These are phyloP conservation scores for Rhizomucor pusillus DNA, from an alignment of 371 early-diverging fungal species.

Conservation along the genomic window DNA sequence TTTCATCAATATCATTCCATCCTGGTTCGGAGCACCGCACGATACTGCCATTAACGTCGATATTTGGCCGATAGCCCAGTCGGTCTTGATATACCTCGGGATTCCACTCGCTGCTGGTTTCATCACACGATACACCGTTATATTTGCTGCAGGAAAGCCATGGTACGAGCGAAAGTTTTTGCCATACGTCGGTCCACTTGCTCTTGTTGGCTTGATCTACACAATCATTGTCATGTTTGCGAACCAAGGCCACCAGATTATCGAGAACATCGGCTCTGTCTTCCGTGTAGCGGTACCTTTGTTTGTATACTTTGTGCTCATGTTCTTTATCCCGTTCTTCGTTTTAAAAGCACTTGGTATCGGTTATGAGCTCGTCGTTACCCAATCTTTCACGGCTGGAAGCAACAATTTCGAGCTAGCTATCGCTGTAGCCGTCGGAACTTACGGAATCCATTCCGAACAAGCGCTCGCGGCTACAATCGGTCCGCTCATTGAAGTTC, in stretches of 20 bases:
- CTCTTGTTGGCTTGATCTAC: constrained; percentile 63
- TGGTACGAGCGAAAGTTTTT: constrained; percentile 64
- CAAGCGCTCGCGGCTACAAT: constrained; percentile 70
- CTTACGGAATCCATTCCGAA: constrained; percentile 63
- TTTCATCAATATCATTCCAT: constrained; percentile 52
- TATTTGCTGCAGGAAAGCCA: constrained; percentile 23
- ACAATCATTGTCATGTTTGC: constrained; percentile 79
- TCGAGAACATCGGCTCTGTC: constrained; percentile 61
- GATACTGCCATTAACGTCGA: constrained; percentile 39
- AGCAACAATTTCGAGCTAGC: constrained; percentile 80
- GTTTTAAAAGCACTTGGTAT: constrained; percentile 24
- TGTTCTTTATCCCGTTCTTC: constrained; percentile 55
- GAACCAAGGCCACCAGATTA: constrained; percentile 67
- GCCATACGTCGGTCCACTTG: constrained; percentile 50
- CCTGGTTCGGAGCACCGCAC: constrained; percentile 41
- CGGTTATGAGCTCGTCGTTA: constrained; percentile 51
- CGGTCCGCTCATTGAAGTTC: constrained; percentile 80
- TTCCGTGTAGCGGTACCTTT: constrained; percentile 70
- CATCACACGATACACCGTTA: constrained; percentile 51
- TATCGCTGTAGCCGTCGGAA: constrained; percentile 72
- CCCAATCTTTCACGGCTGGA: constrained; percentile 71
- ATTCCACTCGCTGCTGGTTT: constrained; percentile 64
- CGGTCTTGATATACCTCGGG: constrained; percentile 69
- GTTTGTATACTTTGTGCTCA: constrained; percentile 60
- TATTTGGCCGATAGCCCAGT: constrained; percentile 56